phyloP scores from a whole-genome alignment of 2,329 filamentous ascomycete species.

The Fusarium redolens region DNA sequence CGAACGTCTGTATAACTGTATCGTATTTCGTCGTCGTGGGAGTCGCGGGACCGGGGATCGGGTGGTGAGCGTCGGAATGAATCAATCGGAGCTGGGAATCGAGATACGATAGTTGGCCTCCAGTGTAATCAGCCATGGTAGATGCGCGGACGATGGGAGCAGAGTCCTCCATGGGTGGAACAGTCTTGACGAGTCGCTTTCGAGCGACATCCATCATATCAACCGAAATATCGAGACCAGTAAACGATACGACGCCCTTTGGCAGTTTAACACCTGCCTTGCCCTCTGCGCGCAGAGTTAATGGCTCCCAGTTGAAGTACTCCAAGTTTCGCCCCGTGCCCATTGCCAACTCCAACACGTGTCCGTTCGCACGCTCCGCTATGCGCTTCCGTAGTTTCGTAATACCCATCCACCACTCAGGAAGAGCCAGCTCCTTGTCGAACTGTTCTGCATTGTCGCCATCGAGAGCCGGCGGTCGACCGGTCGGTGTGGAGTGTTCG shows the following conservation, averaged over 20 bases:
- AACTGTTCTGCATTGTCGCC: conserved; percentile 64
- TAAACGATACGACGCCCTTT: conserved; percentile 63
- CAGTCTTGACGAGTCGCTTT: conserved; percentile 59
- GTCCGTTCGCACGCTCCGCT: conserved; percentile 60
- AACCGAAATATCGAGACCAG: conserved; percentile 69
- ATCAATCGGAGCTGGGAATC: conserved; percentile 59
- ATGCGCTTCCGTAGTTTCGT: conserved; percentile 61
- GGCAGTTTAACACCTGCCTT: conserved; percentile 10
- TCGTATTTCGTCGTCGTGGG: conserved; percentile 64
- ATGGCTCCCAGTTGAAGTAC: conserved; percentile 67
- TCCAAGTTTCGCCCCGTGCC: conserved; percentile 71
- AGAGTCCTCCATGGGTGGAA: conserved; percentile 53
- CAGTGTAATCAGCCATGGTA: conserved; percentile 49
- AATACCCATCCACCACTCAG: conserved; percentile 69
- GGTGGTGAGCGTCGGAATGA: conserved; percentile 59
- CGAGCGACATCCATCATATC: conserved; percentile 71
- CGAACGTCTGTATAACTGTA: conserved; percentile 73
- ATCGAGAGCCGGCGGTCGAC: conserved; percentile 60
- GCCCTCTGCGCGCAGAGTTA: conserved; percentile 43
- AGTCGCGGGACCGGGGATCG: conserved; percentile 52
- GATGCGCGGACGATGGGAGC: conserved; percentile 49
- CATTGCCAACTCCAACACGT: conserved; percentile 72
- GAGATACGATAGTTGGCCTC: conserved; percentile 55
- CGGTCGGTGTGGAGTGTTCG: conserved; percentile 57
- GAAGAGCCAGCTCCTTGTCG: conserved; percentile 67